These are phyloP conservation scores for Fagopyrum homotropicum DNA, from an alignment of 148 eudicot species.

Conservation along the genomic window DNA sequence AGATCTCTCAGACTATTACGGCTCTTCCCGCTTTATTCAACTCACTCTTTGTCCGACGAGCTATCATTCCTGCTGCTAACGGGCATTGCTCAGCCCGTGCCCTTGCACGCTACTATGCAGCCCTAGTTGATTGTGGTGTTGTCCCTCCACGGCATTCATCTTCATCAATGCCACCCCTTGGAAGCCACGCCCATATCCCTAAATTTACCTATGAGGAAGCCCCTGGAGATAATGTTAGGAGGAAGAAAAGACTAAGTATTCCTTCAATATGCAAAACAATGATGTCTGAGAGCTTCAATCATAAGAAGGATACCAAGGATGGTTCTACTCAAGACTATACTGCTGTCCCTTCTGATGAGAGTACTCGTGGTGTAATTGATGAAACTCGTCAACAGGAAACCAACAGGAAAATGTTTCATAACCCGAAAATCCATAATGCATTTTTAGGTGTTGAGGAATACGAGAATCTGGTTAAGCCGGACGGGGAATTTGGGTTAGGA, in stretches of 20 bases:
- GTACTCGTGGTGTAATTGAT: slow-evolving; percentile 6
- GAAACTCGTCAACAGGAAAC: slow-evolving; percentile 11
- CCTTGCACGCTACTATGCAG: slow-evolving; percentile 92
- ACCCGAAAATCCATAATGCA: slow-evolving; percentile 70
- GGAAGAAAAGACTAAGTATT: slow-evolving; percentile 24
- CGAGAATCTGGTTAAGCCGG: slow-evolving; percentile 43
- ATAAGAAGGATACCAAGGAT: slow-evolving; percentile 19
- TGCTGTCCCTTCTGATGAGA: slow-evolving; percentile 35
- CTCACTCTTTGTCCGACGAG: slow-evolving; percentile 74
- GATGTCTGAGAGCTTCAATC: slow-evolving; percentile 25
- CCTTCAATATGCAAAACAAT: slow-evolving; percentile 29
- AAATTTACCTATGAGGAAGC: slow-evolving; percentile 37
- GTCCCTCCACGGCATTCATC: slow-evolving; percentile 59
- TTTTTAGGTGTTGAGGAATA: slow-evolving; percentile 81
- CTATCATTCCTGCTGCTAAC: slow-evolving; percentile 91
- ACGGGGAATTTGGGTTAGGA: slow-evolving; percentile 76
- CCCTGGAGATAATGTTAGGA: slow-evolving; percentile 27
- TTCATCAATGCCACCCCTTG: slow-evolving; percentile 60
- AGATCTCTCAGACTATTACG: slow-evolving; percentile 40
- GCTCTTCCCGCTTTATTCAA: slow-evolving; percentile 66
- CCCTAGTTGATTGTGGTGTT: slow-evolving; percentile 55
- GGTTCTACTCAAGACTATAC: slow-evolving; percentile 22
- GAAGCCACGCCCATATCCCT: slow-evolving; percentile 78
- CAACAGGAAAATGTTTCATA: slow-evolving; percentile 36
- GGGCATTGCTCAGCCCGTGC: slow-evolving; percentile 99